Evolutionary conservation across 352 stramenopile genomes (phyloP).

Genomic region (Globisporangium perplexum): DNA sequence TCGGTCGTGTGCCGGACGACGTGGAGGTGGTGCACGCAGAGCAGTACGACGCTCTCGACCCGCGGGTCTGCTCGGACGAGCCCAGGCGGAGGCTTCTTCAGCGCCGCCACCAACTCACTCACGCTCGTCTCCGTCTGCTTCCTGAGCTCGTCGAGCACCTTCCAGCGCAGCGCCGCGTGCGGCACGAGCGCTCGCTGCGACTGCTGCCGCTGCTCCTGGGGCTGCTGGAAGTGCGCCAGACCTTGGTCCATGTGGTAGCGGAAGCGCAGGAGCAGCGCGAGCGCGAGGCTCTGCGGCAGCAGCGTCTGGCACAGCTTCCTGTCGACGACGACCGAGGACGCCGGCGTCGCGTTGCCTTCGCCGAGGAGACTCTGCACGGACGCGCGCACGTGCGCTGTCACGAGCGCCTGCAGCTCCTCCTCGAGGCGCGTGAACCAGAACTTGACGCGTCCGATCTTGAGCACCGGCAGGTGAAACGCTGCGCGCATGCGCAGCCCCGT

Average conservation of each 20-base stretch:
- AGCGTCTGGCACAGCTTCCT: constrained; percentile 6
- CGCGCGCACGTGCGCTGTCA: constrained; percentile 27
- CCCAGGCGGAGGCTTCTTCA: not conserved
- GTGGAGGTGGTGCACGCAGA: constrained; percentile 17
- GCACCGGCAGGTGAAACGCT: constrained; percentile 28
- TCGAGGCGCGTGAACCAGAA: constrained; percentile 64
- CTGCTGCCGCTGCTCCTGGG: not conserved
- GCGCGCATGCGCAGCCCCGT: not conserved
- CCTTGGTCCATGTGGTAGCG: constrained; percentile 9
- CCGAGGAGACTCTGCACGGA: constrained; percentile 19
- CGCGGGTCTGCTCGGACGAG: not conserved
- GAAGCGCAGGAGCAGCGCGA: constrained; percentile 11
- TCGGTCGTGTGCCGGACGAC: constrained; percentile 13
- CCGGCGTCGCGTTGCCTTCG: not conserved
- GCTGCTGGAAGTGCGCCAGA: not conserved
- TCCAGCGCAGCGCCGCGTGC: not conserved
- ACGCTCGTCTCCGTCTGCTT: constrained; percentile 2
- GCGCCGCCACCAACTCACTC: not conserved
- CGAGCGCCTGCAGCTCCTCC: constrained; percentile 48
- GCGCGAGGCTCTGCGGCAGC: constrained; percentile 7
- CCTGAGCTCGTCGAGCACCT: constrained; percentile 5
- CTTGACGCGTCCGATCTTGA: constrained; percentile 59
- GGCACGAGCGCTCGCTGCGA: not conserved
- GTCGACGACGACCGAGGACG: not conserved
- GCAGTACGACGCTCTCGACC: constrained; percentile 28